These are phyloP conservation scores for Zancudomyces culisetae DNA, from an alignment of 371 early-diverging fungal species.

Conservation along the genomic window DNA sequence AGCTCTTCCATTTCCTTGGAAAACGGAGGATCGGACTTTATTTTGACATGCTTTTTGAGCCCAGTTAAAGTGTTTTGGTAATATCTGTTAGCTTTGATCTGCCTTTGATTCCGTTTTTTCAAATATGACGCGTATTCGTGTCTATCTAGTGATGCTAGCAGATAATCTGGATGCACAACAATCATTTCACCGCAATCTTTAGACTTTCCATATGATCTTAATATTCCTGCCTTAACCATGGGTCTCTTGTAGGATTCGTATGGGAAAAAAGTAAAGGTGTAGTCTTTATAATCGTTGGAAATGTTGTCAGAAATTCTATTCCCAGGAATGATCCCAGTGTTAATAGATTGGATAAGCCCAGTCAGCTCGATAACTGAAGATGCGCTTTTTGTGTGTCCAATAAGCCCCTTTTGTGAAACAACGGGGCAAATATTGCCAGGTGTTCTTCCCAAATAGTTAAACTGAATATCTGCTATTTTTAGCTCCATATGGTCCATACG, in stretches of 20 bases:
- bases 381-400: conserved; percentile 93
- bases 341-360: conserved; percentile 70
- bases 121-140: conserved; percentile 49
- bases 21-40: conserved; percentile 78
- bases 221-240: conserved; percentile 74
- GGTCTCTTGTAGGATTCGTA: conserved; percentile 65
- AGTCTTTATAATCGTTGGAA: conserved; percentile 49
- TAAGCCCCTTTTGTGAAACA: conserved; percentile 84
- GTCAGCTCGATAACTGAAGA: conserved; percentile 95
- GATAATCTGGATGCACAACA: conserved; percentile 77
- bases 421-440: conserved; percentile 64
- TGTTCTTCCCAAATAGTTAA: conserved; percentile 70
- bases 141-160: conserved; percentile 55
- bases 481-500: conserved; percentile 90
- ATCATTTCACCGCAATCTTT: conserved; percentile 88
- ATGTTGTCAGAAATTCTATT: conserved; percentile 91
- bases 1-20: conserved; percentile 50
- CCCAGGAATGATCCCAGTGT: conserved; percentile 78
- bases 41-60: conserved; percentile 55
- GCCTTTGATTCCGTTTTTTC: conserved; percentile 39
- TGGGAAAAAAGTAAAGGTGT: conserved; percentile 65
- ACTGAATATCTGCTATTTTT: conserved; percentile 65
- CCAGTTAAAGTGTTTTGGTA: conserved; percentile 77
- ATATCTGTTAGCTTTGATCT: conserved; percentile 68
- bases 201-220: conserved; percentile 90